Percentiles rank a stretch among this genome's conserved stretches.
Conservation (phyloP, 371 early-diverging fungal genomes). For the Mucor ambiguus region DNA sequence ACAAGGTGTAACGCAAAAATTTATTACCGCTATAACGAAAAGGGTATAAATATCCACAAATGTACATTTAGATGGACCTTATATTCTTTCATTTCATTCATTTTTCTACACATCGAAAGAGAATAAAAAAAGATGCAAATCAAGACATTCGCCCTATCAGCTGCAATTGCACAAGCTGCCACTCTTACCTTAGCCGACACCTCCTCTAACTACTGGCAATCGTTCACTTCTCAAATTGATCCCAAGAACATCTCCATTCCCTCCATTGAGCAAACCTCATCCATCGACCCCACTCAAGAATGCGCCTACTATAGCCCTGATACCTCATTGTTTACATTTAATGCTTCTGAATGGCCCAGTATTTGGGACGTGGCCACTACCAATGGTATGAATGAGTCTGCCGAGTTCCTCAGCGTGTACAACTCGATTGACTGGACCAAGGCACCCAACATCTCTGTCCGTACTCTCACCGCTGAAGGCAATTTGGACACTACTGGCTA, state of each 20-base stretch:
- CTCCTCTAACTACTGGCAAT: slow-evolving; percentile 19
- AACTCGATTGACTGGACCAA: slow-evolving; percentile 51
- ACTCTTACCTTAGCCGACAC: slow-evolving; percentile 25
- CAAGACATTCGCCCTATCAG: slow-evolving; percentile 30
- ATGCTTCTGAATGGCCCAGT: slow-evolving; percentile 43
- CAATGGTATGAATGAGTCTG: slow-evolving; percentile 42
- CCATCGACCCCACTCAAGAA: slow-evolving; percentile 14
- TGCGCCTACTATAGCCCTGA: slow-evolving; percentile 31
- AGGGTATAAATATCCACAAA: slow-evolving; percentile 5
- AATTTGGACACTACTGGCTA: slow-evolving; percentile 38
- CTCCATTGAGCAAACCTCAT: slow-evolving; percentile 22
- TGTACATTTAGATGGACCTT: neutral
- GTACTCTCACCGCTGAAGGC: slow-evolving; percentile 28
- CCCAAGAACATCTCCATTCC: slow-evolving; percentile 24
- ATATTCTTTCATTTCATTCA: slow-evolving; percentile 7
- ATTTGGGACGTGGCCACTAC: slow-evolving; percentile 45
- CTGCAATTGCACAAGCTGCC: slow-evolving; percentile 19
- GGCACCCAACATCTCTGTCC: slow-evolving; percentile 40
- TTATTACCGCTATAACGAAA: neutral
- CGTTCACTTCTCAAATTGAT: slow-evolving; percentile 19
- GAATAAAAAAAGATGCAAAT: slow-evolving; percentile 29
- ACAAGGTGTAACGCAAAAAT: neutral
- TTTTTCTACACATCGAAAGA: slow-evolving; percentile 2
- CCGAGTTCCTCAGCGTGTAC: slow-evolving; percentile 45
- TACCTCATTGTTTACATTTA: slow-evolving; percentile 24